Evolutionary conservation across 2,329 filamentous ascomycete genomes (phyloP).

Genomic region (Curvularia hawaiiensis): DNA sequence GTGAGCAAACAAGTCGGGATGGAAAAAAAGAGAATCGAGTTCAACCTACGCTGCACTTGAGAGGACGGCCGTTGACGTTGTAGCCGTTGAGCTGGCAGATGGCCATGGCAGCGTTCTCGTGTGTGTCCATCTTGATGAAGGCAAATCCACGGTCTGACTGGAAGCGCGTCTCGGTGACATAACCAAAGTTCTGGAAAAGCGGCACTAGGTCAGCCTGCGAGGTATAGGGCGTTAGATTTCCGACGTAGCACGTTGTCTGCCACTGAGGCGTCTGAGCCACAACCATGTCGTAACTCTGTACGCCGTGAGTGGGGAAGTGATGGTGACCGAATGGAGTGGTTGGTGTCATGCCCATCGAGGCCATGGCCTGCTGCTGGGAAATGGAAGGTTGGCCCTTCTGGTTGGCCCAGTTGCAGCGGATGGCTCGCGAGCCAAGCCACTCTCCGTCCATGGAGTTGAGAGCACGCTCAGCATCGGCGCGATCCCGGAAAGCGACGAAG

Average conservation of each 20-base stretch:
- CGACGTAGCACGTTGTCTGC: slow-evolving; percentile 99
- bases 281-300: slow-evolving; percentile 98
- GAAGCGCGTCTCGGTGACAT: slow-evolving; percentile 95
- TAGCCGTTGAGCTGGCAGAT: slow-evolving; percentile 98
- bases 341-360: slow-evolving; percentile 96
- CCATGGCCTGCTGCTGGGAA: slow-evolving; percentile 96
- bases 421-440: slow-evolving; percentile 97
- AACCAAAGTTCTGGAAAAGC: slow-evolving; percentile 98
- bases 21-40: slow-evolving; percentile 21
- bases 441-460: slow-evolving; percentile 98
- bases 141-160: slow-evolving; percentile 97
- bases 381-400: slow-evolving; percentile 99
- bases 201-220: slow-evolving; percentile 97
- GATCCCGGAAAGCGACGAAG: slow-evolving; percentile 96
- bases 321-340: slow-evolving; percentile 96
- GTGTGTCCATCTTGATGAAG: slow-evolving; percentile 98
- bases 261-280: slow-evolving; percentile 92
- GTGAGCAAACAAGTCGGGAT: slow-evolving; percentile 29
- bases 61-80: slow-evolving; percentile 92
- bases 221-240: slow-evolving; percentile 96
- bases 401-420: slow-evolving; percentile 99
- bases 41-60: slow-evolving; percentile 95
- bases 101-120: slow-evolving; percentile 97
- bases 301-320: slow-evolving; percentile 94
- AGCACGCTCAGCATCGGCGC: slow-evolving; percentile 91